A percentile compares a stretch with the other conserved stretches of the same genome.
Evolutionary conservation across 805 yeast species (phyloP).

Genomic region (Nakazawaea peltata): DNA sequence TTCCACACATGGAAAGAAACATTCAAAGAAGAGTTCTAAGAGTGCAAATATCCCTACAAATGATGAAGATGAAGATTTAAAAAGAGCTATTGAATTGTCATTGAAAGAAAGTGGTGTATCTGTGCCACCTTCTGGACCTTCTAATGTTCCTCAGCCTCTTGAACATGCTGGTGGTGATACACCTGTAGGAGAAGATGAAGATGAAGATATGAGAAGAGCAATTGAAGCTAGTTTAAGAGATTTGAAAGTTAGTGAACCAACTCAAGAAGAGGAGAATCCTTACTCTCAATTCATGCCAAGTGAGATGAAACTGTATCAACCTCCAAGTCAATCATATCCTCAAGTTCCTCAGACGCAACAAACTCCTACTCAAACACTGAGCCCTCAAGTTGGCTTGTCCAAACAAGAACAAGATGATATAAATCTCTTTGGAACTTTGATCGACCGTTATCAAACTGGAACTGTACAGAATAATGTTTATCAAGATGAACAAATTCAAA

Average conservation of each 20-base stretch:
- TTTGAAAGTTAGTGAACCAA: constrained; percentile 29
- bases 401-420: constrained; percentile 64
- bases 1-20: constrained; percentile 8
- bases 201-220: constrained; percentile 88
- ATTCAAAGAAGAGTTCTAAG: constrained; percentile 9
- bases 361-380: constrained; percentile 3
- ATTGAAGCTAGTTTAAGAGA: constrained; percentile 87
- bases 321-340: neutral
- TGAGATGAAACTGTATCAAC: neutral
- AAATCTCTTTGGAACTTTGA: constrained; percentile 58
- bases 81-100: constrained; percentile 72
- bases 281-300: constrained; percentile 6
- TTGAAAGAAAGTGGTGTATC: constrained; percentile 41
- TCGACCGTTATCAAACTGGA: constrained; percentile 42
- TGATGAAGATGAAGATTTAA: constrained; percentile 71
- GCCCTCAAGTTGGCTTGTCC: constrained; percentile 25
- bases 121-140: constrained; percentile 12
- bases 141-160: constrained; percentile 11
- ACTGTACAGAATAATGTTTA: constrained; percentile 23
- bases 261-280: constrained; percentile 6
- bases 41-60: constrained; percentile 20
- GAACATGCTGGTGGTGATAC: constrained; percentile 9
- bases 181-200: constrained; percentile 50
- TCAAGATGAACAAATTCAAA: constrained; percentile 43
- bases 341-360: constrained; percentile 10